Percentiles rank a stretch among this genome's conserved stretches.
Conservation (phyloP, 805 yeast species). For the Wickerhamiella allomyrinae region DNA sequence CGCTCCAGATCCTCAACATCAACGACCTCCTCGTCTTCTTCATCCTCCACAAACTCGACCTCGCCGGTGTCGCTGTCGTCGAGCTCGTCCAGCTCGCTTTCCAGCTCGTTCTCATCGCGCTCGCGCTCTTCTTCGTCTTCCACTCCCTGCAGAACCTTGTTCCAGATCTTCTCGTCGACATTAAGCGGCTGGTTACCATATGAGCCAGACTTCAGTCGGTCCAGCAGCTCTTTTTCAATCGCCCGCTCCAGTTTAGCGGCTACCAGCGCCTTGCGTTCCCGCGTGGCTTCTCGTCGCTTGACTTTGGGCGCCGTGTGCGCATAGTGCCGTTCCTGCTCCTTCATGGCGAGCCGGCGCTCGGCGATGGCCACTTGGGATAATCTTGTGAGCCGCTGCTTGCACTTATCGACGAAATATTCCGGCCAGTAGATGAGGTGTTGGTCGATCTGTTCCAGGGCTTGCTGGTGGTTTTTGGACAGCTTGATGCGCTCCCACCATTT, state of each 20-base stretch:
- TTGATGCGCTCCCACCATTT: slow-evolving; percentile 91
- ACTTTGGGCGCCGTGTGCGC: slow-evolving; percentile 91
- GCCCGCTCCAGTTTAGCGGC: slow-evolving; percentile 96
- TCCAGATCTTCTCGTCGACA: slow-evolving; percentile 93
- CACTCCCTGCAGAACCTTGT: slow-evolving; percentile 67
- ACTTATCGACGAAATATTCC: slow-evolving; percentile 75
- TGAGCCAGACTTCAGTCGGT: slow-evolving; percentile 92
- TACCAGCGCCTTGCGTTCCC: slow-evolving; percentile 91
- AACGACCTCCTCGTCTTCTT: slow-evolving; percentile 38
- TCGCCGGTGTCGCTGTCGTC: slow-evolving; percentile 73
- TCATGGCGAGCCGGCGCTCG: slow-evolving; percentile 81
- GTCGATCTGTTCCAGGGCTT: slow-evolving; percentile 81
- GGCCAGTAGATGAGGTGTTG: slow-evolving; percentile 86
- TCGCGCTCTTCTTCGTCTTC: slow-evolving; percentile 53
- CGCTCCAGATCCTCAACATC: slow-evolving; percentile 87
- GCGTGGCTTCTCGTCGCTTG: slow-evolving; percentile 79
- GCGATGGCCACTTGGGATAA: slow-evolving; percentile 91
- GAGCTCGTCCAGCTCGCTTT: slow-evolving; percentile 36
- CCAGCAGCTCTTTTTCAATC: slow-evolving; percentile 87
- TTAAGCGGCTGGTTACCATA: slow-evolving; percentile 96
- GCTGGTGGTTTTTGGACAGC: slow-evolving; percentile 74
- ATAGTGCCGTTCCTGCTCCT: slow-evolving; percentile 83
- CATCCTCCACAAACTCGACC: slow-evolving; percentile 76
- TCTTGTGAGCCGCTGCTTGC: slow-evolving; percentile 91
- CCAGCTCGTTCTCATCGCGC: slow-evolving; percentile 34